phyloP scores from a whole-genome alignment of 257 asterid genomes.

The Orobanche coerulescens region DNA sequence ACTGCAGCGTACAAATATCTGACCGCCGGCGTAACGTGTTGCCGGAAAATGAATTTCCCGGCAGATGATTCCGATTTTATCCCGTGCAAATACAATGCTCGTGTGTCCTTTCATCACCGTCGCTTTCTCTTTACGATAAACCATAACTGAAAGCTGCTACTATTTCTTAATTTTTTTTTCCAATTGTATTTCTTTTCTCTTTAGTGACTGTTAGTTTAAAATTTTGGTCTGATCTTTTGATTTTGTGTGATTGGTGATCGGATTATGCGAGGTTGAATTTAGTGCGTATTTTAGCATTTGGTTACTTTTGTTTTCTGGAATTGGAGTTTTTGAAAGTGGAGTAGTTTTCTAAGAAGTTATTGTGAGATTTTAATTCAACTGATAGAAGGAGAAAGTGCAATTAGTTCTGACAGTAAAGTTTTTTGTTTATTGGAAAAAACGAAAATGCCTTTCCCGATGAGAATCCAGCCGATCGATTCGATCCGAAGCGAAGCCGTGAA shows the following conservation, averaged over 20 bases:
- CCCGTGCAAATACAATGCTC: slow-evolving; percentile 24
- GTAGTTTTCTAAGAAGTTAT: slow-evolving; percentile 18
- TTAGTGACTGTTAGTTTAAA: slow-evolving; percentile 12
- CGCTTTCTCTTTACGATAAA: slow-evolving; percentile 72
- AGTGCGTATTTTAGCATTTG: slow-evolving; percentile 8
- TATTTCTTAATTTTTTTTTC: not conserved
- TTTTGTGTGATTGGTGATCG: slow-evolving; percentile 24
- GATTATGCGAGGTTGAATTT: slow-evolving; percentile 22
- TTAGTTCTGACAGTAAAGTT: slow-evolving; percentile 18
- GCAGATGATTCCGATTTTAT: slow-evolving; percentile 21
- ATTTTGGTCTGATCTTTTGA: slow-evolving; percentile 20
- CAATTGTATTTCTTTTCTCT: not conserved
- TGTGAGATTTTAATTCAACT: slow-evolving; percentile 20
- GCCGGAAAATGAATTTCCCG: slow-evolving; percentile 46
- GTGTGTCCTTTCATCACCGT: slow-evolving; percentile 44
- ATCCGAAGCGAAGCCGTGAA: slow-evolving; percentile 37
- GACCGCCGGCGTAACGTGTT: slow-evolving; percentile 25
- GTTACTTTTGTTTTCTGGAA: slow-evolving; percentile 7
- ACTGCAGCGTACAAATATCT: not conserved
- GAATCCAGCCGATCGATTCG: slow-evolving; percentile 79
- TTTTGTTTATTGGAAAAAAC: not conserved
- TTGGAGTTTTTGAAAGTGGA: slow-evolving; percentile 12
- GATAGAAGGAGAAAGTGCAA: slow-evolving; percentile 20
- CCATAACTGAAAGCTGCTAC: slow-evolving; percentile 16
- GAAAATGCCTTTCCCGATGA: slow-evolving; percentile 49